Conservation (phyloP, 2,329 filamentous ascomycete genomes). For the Pseudomassariella vexata region DNA sequence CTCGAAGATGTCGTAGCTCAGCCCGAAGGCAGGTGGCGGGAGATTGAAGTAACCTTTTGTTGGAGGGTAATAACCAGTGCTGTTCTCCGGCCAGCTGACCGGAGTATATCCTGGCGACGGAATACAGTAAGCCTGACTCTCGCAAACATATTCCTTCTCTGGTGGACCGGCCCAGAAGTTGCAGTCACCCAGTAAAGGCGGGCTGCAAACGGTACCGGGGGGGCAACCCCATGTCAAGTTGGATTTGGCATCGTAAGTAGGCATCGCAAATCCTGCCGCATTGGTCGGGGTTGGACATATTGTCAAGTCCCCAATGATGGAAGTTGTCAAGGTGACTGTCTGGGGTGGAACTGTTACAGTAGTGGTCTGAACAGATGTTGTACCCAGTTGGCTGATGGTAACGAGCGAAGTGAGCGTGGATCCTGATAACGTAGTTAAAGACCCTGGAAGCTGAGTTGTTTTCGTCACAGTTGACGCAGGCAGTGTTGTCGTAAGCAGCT, state of each 20-base stretch:
- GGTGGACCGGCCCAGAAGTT: conserved; percentile 46
- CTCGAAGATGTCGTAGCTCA: conserved; percentile 57
- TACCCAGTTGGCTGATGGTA: conserved; percentile 16
- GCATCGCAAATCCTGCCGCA: conserved; percentile 10
- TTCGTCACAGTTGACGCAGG: conserved; percentile 2
- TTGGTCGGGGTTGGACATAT: conserved; percentile 41
- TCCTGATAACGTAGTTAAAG: conserved; percentile 7
- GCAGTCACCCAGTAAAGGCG: conserved; percentile 42
- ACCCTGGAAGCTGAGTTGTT: conserved; percentile 9
- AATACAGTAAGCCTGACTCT: conserved; percentile 35
- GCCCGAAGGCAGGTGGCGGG: conserved; percentile 55
- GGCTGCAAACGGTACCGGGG: conserved; percentile 47
- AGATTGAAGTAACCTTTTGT: conserved; percentile 58
- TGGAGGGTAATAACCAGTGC: conserved; percentile 46
- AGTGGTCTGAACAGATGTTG: conserved; percentile 11
- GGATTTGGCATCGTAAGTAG: conserved; percentile 27
- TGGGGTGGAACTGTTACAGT: conserved; percentile 10
- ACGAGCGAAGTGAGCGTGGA: conserved; percentile 9
- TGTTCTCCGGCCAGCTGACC: conserved; percentile 36
- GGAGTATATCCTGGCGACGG: conserved; percentile 29
- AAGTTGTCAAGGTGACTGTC: conserved; percentile 10
- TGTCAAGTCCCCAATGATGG: conserved; percentile 24
- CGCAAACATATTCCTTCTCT: conserved; percentile 38
- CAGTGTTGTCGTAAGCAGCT: conserved; percentile 2
- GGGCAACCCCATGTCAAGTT: conserved; percentile 47